Base-by-base conservation (phyloP, 2,329 filamentous ascomycete genomes). In the Colletotrichum musicola region DNA sequence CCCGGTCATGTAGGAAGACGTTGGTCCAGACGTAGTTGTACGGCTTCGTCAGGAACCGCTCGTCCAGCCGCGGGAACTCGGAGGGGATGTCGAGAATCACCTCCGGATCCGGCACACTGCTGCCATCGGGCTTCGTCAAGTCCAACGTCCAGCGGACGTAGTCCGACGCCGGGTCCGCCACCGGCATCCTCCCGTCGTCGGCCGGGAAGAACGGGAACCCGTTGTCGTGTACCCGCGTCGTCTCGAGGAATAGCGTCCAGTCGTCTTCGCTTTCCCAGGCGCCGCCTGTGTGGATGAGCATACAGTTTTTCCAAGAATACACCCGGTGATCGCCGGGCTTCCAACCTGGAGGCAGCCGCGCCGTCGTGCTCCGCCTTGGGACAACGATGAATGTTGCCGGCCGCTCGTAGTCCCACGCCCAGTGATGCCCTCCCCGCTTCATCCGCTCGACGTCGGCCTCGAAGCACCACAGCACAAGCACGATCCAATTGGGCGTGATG, bases 1-100 rank as follows among this genome's bases (percentile, higher is more conserved):
- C n/a, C 14, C 59, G 53, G 6, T 67, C 47, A 0, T 76, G 73
- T 20, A 82, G 77, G 63, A 82, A 79, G 3, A 80, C 77, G 73
- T 76, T 81, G 47, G 50, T 44, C 47, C 42, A 83, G 54, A 82
- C 77, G 40, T 77, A 75, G 22, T 78, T 75, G 69, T 83, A 82
- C 1, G 73, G 71, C 25, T 78, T 77, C 1, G 80, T 79, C 14
- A 81, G 73, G 47, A 81, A 77, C 6, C 82, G 77, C 63, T 84
- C 83, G 60, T 85, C 83, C 18, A 84, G 77, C 22, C 82, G 77
- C 0, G 81, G 80, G 71, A 84, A 84, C 62, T 84, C 82, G 30
- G 77, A 76, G 4, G 81, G 81, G 35, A 78, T 76, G 47, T 81
- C 78, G 25, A 81, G 74, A 9, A 79, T 56, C 0, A 78, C 71